Evolutionary conservation across 306 rosid species (phyloP), one percentile per base, ranked within the genome.

Genomic region (Carpinus fangiana): DNA sequence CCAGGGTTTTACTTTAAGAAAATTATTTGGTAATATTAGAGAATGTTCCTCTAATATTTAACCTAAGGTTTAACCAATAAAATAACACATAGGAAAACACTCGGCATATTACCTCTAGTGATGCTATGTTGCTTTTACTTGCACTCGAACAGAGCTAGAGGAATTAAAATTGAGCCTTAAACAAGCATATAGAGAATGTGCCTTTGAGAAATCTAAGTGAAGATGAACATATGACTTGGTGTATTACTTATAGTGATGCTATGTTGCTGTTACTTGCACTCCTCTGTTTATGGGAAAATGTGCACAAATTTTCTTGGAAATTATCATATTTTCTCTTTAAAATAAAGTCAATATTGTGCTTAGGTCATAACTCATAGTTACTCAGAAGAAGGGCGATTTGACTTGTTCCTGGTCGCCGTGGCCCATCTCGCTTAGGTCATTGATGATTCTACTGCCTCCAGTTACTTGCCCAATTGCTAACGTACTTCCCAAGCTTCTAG

Each of bases 391-490:
- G 18, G 55, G 61, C 2, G 53, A 31, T 54, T 67, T 38, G 79
- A 80, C 76, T 26, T 7, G 41, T 59, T 65, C 69, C 31, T 20
- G 21, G 57, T 76, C 84, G 80, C 45, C 70, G 73, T 52, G 21
- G 48, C 77, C 51, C 70, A 77, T 52, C 31, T 52, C 31, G 55
- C 77, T 59, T 28, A 73, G 21, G 84, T 77, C 82, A 80, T 36
- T 50, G 16, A 0, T 11, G 68, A 65, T 56, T 41, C 59, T 66
- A 28, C 18, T 67, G 11, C 60, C 47, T n/a, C 72, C 71, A 75
- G 45, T 31, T 0, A 64, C 59, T 6, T 57, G 66, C 23, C 51
- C 17, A 26, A 14, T 13, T 16, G 6, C 36, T 47, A 55, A 21
- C 50, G 18, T 70, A 51, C 43, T 79, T 4, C 13, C 0, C 75